These are phyloP conservation scores for Middelhovenomyces tepae DNA, from an alignment of 805 yeast species.

Conservation along the genomic window DNA sequence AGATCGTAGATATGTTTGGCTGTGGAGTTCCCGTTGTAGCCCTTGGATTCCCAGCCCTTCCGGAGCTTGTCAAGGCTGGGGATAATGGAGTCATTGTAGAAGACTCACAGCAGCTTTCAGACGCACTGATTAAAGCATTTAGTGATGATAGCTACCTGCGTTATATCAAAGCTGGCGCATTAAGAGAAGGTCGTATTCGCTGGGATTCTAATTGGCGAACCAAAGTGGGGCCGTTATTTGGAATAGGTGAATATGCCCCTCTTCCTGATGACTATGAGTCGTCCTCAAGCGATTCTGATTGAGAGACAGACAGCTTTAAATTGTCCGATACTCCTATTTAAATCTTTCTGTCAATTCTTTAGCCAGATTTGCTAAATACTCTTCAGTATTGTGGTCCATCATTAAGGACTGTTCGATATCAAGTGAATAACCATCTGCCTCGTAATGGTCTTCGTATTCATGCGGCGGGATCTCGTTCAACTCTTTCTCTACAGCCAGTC, in stretches of 20 bases:
- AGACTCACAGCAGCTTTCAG: conserved; percentile 20
- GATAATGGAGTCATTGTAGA: conserved; percentile 59
- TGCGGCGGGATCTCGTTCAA: too few species aligned
- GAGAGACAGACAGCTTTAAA: conserved; percentile 14
- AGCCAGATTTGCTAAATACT: too few species aligned
- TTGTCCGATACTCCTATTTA: neutral
- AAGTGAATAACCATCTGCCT: too few species aligned
- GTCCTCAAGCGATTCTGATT: conserved; percentile 17
- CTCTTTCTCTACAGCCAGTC: too few species aligned
- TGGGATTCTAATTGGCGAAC: conserved; percentile 75
- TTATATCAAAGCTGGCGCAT: conserved; percentile 58
- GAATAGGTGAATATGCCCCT: conserved; percentile 27
- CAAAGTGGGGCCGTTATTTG: conserved; percentile 37
- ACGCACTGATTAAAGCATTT: conserved; percentile 28
- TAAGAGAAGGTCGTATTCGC: conserved; percentile 52
- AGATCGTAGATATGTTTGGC: conserved; percentile 91
- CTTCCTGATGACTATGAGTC: conserved; percentile 25
- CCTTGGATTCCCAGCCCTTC: conserved; percentile 63
- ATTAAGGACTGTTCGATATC: too few species aligned
- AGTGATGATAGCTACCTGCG: conserved; percentile 14
- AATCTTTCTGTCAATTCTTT: too few species aligned
- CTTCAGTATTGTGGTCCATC: too few species aligned
- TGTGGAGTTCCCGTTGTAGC: conserved; percentile 90
- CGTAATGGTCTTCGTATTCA: too few species aligned
- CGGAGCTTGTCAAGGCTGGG: conserved; percentile 63